Evolutionary conservation across 164 flowering plant species (phyloP), one percentile per base, ranked within the genome.

Genomic region (Annona squamosa): DNA sequence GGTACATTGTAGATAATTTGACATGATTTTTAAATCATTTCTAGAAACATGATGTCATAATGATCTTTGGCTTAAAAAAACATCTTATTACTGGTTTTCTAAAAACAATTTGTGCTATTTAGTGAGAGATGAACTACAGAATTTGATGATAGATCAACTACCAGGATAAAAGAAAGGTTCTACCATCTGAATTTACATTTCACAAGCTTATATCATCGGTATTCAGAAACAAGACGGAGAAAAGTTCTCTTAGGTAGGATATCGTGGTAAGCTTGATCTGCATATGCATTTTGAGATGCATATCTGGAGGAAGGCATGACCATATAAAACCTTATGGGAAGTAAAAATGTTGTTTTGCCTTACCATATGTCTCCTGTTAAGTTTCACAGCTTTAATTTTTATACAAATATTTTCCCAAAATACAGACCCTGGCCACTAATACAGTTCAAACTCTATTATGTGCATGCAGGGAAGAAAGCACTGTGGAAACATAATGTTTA

Each of bases 401-500:
- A 10, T 52, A 5, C 59, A 10, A 52, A 52, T 52, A 52, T 2
- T 9, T 52, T 52, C 3, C 59, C 13, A 16, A 52, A 66, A 44
- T 66, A 3, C 5, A 18, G 44, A 46, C 2, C 45, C 16, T 52
- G 17, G 3, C 0, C 13, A 2, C 59, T 52, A 10, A 42, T 42
- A 66, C 43, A 46, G 57, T 67, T 66, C 70, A 3, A 13, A 4
- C 37, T 18, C 43, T n/a, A 43, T 45, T 66, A 69, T 81, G 17
- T 26, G 0, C 66, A 43, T 80, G 72, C 85, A 96, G 99, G 92
- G 26, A 89, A 88, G 86, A 93, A 84, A 82, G 75, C 85, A 10
- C 68, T 96, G 65, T 86, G 87, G 86, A 87, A 87, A 81, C 95
- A 90, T 80, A 96, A 93, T 77, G 78, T 87, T 5, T 90, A 85